Conservation (phyloP, 345 rosid genomes). For the Punica granatum region DNA sequence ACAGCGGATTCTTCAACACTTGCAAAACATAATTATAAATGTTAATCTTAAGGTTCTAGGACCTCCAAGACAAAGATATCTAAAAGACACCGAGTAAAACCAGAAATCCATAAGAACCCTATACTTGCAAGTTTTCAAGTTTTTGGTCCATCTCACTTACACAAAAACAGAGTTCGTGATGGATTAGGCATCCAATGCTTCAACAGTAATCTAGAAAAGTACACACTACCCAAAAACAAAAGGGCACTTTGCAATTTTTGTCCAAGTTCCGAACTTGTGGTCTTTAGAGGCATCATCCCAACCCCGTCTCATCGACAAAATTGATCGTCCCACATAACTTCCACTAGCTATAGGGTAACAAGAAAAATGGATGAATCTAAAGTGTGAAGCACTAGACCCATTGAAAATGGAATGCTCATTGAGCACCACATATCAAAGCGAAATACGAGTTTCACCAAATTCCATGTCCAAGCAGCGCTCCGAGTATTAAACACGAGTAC, state of each 20-base stretch:
- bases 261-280: too few relatives aligned
- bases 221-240: too few relatives aligned
- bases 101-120: background rate
- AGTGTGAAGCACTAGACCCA: background rate
- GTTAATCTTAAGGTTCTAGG: background rate
- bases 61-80: background rate
- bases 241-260: too few relatives aligned
- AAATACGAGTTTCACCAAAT: background rate
- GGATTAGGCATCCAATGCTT: background rate
- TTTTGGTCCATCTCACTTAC: background rate
- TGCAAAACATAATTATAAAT: background rate
- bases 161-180: background rate
- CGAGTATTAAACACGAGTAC: background rate
- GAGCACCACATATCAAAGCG: background rate
- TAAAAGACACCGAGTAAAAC: background rate
- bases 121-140: background rate
- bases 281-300: too few relatives aligned
- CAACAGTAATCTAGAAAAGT: background rate
- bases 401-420: background rate
- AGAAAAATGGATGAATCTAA: background rate
- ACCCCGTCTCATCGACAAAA: background rate
- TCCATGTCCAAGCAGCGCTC: background rate
- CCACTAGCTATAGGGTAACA: background rate
- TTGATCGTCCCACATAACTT: background rate
- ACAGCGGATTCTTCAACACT: background rate